phyloP scores from a whole-genome alignment of 805 yeast genomes.

The Monosporozyma yasuniensis region DNA sequence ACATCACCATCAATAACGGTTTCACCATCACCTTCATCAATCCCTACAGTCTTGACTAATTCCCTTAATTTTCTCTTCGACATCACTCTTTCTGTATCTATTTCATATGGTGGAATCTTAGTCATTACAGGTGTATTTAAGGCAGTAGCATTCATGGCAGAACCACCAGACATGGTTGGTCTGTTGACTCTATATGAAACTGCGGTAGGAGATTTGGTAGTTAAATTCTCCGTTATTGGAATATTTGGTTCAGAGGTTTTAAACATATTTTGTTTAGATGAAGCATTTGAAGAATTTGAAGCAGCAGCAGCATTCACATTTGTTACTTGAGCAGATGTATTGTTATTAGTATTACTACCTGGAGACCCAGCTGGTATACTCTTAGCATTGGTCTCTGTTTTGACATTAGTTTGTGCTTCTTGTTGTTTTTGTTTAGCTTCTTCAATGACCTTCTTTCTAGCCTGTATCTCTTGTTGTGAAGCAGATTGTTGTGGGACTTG shows the following conservation, averaged over 20 bases:
- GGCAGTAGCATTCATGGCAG: constrained; percentile 61
- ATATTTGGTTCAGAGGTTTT: constrained; percentile 47
- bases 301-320: constrained; percentile 46
- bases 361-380: not conserved
- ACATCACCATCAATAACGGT: constrained; percentile 91
- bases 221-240: constrained; percentile 61
- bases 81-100: constrained; percentile 73
- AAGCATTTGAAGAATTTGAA: constrained; percentile 26
- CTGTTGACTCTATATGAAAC: constrained; percentile 58
- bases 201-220: constrained; percentile 58
- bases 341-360: not conserved
- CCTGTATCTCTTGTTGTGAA: constrained; percentile 9
- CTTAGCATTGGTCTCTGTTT: not conserved
- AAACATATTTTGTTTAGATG: constrained; percentile 23
- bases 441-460: not conserved
- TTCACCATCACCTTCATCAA: constrained; percentile 86
- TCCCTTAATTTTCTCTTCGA: constrained; percentile 86
- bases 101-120: constrained; percentile 73
- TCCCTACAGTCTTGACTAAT: constrained; percentile 70
- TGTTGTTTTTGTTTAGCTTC: constrained; percentile 11
- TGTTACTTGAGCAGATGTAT: constrained; percentile 34
- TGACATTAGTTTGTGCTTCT: constrained; percentile 1
- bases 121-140: constrained; percentile 67
- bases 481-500: constrained; percentile 12
- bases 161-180: constrained; percentile 80